Conservation (phyloP, 441 rosid genomes). For the Erodium moschatum region DNA sequence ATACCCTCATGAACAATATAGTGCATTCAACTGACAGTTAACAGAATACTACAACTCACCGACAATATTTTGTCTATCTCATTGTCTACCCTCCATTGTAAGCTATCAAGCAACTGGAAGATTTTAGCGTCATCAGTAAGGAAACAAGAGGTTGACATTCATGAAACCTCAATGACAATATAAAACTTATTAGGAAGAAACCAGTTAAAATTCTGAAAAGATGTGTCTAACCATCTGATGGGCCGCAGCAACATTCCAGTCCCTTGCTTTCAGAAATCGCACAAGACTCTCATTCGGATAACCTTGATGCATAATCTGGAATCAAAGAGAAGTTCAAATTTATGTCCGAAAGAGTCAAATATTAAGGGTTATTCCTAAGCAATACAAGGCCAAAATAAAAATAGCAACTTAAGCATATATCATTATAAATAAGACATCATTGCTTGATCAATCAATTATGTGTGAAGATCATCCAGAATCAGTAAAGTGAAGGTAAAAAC, state of each 20-base stretch:
- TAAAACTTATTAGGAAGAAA: not conserved
- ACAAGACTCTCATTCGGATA: conserved; percentile 35
- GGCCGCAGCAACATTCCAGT: conserved; percentile 55
- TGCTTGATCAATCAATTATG: not conserved
- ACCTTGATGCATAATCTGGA: conserved; percentile 60
- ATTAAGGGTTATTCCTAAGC: not conserved
- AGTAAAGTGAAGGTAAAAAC: no score
- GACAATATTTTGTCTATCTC: conserved; percentile 47
- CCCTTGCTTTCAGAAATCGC: conserved; percentile 69
- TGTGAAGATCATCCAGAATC: not conserved
- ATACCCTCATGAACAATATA: not conserved
- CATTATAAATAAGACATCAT: not conserved
- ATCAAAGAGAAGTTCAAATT: not conserved
- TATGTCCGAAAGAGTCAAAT: not conserved
- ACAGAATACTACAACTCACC: conserved; percentile 29
- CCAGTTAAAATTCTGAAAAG: not conserved
- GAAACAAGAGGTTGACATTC: not conserved
- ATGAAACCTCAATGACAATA: conserved; percentile 6
- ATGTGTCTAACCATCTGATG: conserved; percentile 46
- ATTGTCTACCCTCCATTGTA: conserved; percentile 52
- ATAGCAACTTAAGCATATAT: conserved; percentile 2
- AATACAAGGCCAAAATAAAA: not conserved
- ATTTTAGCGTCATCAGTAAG: conserved; percentile 24
- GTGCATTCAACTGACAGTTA: not conserved
- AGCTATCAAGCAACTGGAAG: conserved; percentile 50